phyloP scores from a whole-genome alignment of 768 basidiomycete species.

The Suillus clintonianus region DNA sequence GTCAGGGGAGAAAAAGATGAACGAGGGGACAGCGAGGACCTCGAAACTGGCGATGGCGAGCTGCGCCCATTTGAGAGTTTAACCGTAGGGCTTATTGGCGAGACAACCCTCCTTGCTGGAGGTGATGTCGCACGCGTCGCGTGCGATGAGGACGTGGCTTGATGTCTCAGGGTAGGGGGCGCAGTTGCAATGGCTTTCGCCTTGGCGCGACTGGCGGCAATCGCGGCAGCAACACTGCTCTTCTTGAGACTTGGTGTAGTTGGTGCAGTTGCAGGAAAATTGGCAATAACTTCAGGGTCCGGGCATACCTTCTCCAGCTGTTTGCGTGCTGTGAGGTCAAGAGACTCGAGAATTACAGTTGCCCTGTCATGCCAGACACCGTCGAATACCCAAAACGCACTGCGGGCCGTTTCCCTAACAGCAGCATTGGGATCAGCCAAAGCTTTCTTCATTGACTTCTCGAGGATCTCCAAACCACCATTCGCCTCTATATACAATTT shows the following conservation, averaged over 20 bases:
- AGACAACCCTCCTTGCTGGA: slow-evolving; percentile 38
- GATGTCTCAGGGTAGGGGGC: slow-evolving; percentile 78
- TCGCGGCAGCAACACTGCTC: slow-evolving; percentile 79
- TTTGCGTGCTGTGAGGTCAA: slow-evolving; percentile 73
- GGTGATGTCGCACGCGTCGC: slow-evolving; percentile 46
- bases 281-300: slow-evolving; percentile 44
- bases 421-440: slow-evolving; percentile 78
- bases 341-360: slow-evolving; percentile 55
- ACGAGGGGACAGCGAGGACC: slow-evolving; percentile 51
- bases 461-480: slow-evolving; percentile 70
- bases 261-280: slow-evolving; percentile 38
- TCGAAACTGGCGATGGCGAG: slow-evolving; percentile 39
- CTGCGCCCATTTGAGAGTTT: slow-evolving; percentile 41
- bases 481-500: slow-evolving; percentile 67
- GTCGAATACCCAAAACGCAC: slow-evolving; percentile 80
- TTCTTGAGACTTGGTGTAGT: slow-evolving; percentile 70
- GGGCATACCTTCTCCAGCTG: slow-evolving; percentile 88
- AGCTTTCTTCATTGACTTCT: slow-evolving; percentile 71
- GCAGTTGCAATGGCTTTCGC: slow-evolving; percentile 82
- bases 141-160: slow-evolving; percentile 74
- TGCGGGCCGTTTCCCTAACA: slow-evolving; percentile 73
- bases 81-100: slow-evolving; percentile 45
- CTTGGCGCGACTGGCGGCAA: slow-evolving; percentile 88
- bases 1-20: slow-evolving; percentile 48
- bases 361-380: slow-evolving; percentile 74